Evolutionary conservation across 2,329 filamentous ascomycete species (phyloP).

Genomic region (Tolypocladium ophioglossoides): DNA sequence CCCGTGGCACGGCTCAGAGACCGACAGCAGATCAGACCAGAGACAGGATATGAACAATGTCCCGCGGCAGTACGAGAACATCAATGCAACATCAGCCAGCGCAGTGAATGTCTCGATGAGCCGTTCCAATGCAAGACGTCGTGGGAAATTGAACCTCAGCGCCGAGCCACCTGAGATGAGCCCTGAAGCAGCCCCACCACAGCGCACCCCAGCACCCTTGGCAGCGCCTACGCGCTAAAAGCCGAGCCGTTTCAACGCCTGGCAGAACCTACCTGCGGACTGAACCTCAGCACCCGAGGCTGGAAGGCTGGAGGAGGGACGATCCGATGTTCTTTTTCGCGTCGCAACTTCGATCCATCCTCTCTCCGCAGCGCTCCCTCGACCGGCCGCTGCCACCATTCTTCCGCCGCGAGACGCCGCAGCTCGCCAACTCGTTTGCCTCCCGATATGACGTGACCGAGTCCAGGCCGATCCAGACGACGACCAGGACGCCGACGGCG

Average conservation of each 20-base stretch:
- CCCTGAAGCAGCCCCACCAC: not conserved
- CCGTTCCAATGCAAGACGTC: not conserved
- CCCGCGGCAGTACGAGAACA: not conserved
- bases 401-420: not conserved
- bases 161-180: not conserved
- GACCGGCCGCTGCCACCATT: slow-evolving; percentile 1
- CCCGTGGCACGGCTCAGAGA: not conserved
- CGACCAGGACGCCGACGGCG: not conserved
- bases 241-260: not conserved
- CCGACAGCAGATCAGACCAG: not conserved
- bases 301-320: slow-evolving; percentile 4
- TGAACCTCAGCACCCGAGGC: not conserved
- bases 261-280: not conserved
- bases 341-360: slow-evolving; percentile 2
- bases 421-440: not conserved
- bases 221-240: not conserved
- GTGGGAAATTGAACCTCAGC: not conserved
- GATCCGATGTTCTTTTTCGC: slow-evolving; percentile 4
- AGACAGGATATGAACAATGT: not conserved
- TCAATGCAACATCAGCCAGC: not conserved
- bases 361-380: slow-evolving; percentile 2
- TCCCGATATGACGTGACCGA: not conserved
- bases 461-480: not conserved
- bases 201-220: not conserved
- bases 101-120: not conserved